Evolutionary conservation across 495 filamentous ascomycete species (phyloP).

Genomic region (Xylaria scruposa): DNA sequence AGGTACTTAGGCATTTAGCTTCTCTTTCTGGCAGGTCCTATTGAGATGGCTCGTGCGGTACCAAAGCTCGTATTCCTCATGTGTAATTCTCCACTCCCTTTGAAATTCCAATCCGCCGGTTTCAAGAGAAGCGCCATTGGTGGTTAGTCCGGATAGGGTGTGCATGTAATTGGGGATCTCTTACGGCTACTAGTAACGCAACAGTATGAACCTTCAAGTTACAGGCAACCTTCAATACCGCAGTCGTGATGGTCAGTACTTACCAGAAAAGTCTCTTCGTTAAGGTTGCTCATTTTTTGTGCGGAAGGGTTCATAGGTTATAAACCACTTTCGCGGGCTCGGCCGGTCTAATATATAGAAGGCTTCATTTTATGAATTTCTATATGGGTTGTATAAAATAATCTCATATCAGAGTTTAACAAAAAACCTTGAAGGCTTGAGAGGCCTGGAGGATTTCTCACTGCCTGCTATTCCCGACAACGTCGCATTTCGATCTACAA

Average conservation of each 20-base stretch:
- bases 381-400: too few species aligned
- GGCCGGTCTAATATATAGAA: neutral
- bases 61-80: conserved; percentile 9
- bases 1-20: neutral
- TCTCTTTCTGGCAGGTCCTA: conserved; percentile 9
- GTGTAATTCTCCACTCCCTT: conserved; percentile 4
- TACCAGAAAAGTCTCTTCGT: too few species aligned
- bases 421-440: too few species aligned
- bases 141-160: neutral
- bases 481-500: neutral
- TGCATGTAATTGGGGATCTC: neutral
- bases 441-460: too few species aligned
- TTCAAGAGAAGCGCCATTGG: neutral
- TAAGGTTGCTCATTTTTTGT: too few species aligned
- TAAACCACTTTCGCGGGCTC: neutral
- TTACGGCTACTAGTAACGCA: too few species aligned
- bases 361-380: neutral
- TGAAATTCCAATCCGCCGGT: neutral
- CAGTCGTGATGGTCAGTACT: neutral
- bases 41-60: neutral
- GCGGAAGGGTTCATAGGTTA: neutral
- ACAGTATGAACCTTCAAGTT: too few species aligned
- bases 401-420: too few species aligned
- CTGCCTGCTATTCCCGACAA: too few species aligned
- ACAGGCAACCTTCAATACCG: neutral